Percentiles rank a stretch among this genome's conserved stretches.
Evolutionary conservation across 2,329 filamentous ascomycete species (phyloP).

Genomic region (Colletotrichum neosansevieriae): DNA sequence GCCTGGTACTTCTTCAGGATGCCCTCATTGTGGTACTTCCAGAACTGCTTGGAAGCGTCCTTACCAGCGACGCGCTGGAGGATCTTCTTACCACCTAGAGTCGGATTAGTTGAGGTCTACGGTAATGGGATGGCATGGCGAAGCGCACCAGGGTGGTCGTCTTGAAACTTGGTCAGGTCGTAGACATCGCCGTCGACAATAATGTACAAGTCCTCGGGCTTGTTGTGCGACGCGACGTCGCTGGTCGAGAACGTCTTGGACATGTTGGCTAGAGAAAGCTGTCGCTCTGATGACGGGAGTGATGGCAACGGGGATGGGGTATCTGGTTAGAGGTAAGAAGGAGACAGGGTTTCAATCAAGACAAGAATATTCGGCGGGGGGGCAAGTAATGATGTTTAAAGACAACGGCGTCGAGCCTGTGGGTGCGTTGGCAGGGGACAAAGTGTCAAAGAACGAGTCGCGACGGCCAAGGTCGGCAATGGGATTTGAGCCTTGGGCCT

Average conservation of each 20-base stretch:
- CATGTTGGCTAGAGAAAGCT: conserved; percentile 67
- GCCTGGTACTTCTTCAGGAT: conserved; percentile 89
- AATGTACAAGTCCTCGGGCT: conserved; percentile 86
- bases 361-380: neutral
- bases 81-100: conserved; percentile 72
- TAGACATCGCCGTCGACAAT: conserved; percentile 96
- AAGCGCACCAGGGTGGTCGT: conserved; percentile 81
- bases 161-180: conserved; percentile 89
- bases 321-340: neutral
- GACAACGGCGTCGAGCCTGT: conserved; percentile 17
- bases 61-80: conserved; percentile 73
- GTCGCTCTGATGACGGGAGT: conserved; percentile 9
- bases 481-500: neutral
- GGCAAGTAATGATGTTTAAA: conserved; percentile 31
- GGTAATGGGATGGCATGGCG: neutral
- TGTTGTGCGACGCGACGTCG: conserved; percentile 94
- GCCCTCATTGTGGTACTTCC: conserved; percentile 85
- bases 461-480: conserved; percentile 39
- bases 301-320: neutral
- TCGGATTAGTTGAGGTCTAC: neutral
- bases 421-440: conserved; percentile 20
- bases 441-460: conserved; percentile 37
- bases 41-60: conserved; percentile 76
- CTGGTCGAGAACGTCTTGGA: conserved; percentile 85
- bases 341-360: conserved; percentile 9